Percentiles rank a stretch among this genome's conserved stretches.
These are phyloP conservation scores for Bipolaris oryzae DNA, from an alignment of 2,329 filamentous ascomycete species.

Conservation along the genomic window DNA sequence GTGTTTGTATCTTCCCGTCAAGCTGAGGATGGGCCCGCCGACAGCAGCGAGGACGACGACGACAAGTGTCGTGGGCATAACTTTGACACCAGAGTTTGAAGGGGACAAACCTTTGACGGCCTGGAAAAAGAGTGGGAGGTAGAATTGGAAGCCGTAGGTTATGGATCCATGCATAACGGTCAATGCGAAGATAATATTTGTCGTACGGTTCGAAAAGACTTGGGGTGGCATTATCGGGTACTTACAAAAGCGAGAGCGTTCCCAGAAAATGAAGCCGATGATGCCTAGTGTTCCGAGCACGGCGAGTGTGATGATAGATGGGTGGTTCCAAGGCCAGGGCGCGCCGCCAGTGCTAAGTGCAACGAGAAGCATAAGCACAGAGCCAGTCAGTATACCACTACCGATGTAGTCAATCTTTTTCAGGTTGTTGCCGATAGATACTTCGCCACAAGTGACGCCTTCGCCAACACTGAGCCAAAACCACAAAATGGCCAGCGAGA, in stretches of 20 bases:
- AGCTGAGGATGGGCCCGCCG: constrained; percentile 29
- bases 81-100: constrained; percentile 32
- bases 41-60: constrained; percentile 30
- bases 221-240: constrained; percentile 50
- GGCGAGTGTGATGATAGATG: constrained; percentile 51
- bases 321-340: constrained; percentile 51
- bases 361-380: constrained; percentile 51
- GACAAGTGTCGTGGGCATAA: constrained; percentile 35
- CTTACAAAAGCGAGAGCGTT: constrained; percentile 39
- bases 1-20: constrained; percentile 35
- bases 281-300: constrained; percentile 53
- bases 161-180: constrained; percentile 41
- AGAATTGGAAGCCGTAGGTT: constrained; percentile 36
- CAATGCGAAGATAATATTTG: constrained; percentile 43
- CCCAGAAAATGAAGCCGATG: constrained; percentile 48
- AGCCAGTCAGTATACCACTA: constrained; percentile 51
- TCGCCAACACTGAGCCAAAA: constrained; percentile 39
- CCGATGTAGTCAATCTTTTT: constrained; percentile 53
- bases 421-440: constrained; percentile 22
- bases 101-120: constrained; percentile 32
- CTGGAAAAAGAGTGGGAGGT: constrained; percentile 40
- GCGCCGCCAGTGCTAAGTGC: constrained; percentile 55
- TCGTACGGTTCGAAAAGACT: constrained; percentile 55
- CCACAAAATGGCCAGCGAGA: constrained; percentile 36
- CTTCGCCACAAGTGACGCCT: constrained; percentile 8